phyloP scores from a whole-genome alignment of 106 monocot genomes.

The Platanthera guangdongensis region DNA sequence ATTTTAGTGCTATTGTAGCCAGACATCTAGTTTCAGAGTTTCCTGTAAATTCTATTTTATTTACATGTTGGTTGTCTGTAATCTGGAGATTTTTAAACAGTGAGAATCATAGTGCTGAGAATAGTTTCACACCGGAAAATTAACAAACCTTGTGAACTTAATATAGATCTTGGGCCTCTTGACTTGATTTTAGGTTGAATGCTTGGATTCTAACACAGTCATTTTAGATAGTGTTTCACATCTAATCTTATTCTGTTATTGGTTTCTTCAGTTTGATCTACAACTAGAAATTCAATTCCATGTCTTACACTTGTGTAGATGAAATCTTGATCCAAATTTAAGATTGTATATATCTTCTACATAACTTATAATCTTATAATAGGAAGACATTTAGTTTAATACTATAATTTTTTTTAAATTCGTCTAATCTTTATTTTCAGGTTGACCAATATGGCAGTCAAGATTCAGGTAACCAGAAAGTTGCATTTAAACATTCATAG shows the following conservation, averaged over 20 bases:
- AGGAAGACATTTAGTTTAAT: background rate
- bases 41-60: no score
- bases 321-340: background rate
- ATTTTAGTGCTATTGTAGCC: no score
- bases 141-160: no score
- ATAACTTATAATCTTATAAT: background rate
- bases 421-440: slow-evolving; percentile 25
- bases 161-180: no score
- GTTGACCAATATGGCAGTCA: slow-evolving; percentile 36
- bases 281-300: background rate
- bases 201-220: no score
- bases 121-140: no score
- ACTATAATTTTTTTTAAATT: background rate
- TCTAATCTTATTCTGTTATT: background rate
- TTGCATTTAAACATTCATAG: background rate
- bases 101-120: no score
- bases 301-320: background rate
- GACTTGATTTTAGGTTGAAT: no score
- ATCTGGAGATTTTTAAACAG: no score
- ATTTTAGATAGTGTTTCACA: no score
- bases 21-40: no score
- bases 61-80: no score
- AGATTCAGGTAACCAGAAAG: slow-evolving; percentile 41
- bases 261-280: background rate
- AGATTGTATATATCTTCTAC: background rate